These are phyloP conservation scores for Neurospora sp. DNA, from an alignment of 495 filamentous ascomycete genomes.

Conservation along the genomic window DNA sequence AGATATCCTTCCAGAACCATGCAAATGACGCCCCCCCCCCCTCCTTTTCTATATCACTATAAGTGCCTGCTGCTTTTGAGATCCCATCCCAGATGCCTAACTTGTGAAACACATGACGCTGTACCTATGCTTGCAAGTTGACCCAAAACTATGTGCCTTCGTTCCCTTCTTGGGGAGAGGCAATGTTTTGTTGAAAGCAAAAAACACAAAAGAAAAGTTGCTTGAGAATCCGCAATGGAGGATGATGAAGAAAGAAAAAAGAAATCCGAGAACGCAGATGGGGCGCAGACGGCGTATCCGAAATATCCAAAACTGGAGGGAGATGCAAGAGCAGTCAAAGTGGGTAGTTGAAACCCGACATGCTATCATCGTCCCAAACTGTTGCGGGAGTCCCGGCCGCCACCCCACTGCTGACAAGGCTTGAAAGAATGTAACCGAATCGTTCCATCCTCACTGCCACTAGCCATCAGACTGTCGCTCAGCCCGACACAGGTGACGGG, in stretches of 20 bases:
- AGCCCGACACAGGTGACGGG: constrained; percentile 65
- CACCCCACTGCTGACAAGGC: constrained; percentile 10
- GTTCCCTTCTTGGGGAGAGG: not conserved
- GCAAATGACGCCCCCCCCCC: not conserved
- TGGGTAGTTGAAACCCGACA: constrained; percentile 2
- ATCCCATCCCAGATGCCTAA: not conserved
- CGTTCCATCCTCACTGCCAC: constrained; percentile 86
- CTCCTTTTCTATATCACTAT: not conserved
- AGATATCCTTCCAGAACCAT: not conserved
- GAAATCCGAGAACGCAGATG: not conserved
- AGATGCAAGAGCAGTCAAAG: not conserved
- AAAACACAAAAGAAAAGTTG: not conserved
- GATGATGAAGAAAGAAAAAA: not conserved
- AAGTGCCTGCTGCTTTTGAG: not conserved
- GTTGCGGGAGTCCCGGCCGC: constrained; percentile 26
- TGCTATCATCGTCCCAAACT: constrained; percentile 24
- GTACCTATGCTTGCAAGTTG: not conserved
- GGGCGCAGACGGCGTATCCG: not conserved
- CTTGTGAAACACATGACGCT: not conserved
- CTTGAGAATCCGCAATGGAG: not conserved
- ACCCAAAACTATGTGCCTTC: not conserved
- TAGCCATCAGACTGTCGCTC: constrained; percentile 77
- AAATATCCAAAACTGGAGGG: not conserved
- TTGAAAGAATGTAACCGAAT: constrained; percentile 82
- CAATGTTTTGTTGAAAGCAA: not conserved